Base-by-base conservation (phyloP, 495 filamentous ascomycete species). In the Pseudevernia furfuracea region DNA sequence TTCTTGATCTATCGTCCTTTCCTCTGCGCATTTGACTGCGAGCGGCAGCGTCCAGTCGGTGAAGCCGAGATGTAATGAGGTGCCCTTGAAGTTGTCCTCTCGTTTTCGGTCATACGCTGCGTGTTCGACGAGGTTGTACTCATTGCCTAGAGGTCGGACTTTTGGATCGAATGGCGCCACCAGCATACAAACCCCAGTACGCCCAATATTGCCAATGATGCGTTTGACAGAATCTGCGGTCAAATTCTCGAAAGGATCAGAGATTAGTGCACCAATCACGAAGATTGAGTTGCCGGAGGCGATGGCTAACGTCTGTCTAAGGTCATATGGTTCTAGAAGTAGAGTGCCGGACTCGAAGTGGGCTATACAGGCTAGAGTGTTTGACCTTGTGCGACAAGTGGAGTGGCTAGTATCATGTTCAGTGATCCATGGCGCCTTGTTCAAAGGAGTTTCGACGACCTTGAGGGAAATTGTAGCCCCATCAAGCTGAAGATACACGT, bases 221-320 rank as follows among this genome's bases (percentile, higher is more conserved):
- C 65, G 56, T 37, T 58, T 39, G 46, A 69, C 41, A 8, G 32
- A 25, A 23, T 21, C 14, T 23, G 55, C 55, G 4, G 4, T 30
- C 21, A 30, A 4, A 11, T 58, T n/a, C 2, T 61, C 59, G 23
- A 58, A 64, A 17, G 69, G 69, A 17, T 71, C 68, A 39, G 58
- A 64, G 7, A 71, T 30, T 43, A 71, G 11, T 15, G 43, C 44
- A 28, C 57, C 64, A 7, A 63, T 64, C 32, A 70, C 63, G 48
- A 69, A 69, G 23, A 71, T 62, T 44, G 69, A 71, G 30, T 71
- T 61, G 7, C 59, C 68, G 5, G 59, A 67, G 23, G 67, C 49
- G 53, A 69, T 70, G 46, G 69, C 69, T 34, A 71, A 32, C 43
- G 63, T 65, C 11, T 69, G 19, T 6, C 39, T 17, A 21, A 69